These are phyloP conservation scores for Leptographium radiaticola DNA, from an alignment of 2,329 filamentous ascomycete species.

Conservation along the genomic window DNA sequence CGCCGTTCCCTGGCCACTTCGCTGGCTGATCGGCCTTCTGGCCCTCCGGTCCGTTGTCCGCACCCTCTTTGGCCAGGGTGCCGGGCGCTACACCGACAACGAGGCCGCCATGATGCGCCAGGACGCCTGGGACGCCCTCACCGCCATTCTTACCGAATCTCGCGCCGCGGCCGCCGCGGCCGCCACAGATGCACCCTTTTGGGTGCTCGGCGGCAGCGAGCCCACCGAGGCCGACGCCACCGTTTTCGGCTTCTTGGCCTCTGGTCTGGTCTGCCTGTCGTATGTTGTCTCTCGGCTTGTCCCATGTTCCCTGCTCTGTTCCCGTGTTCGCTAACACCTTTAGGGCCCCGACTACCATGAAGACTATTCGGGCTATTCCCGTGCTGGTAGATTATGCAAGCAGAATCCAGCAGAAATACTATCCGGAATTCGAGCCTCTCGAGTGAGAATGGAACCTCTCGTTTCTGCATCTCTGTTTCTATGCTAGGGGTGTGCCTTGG, in stretches of 20 bases:
- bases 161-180: slow-evolving; percentile 10
- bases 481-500: too few species aligned
- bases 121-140: slow-evolving; percentile 42
- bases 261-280: slow-evolving; percentile 38
- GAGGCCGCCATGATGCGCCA: slow-evolving; percentile 31
- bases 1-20: slow-evolving; percentile 36
- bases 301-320: too few species aligned
- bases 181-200: slow-evolving; percentile 30
- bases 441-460: too few species aligned
- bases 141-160: slow-evolving; percentile 28
- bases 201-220: slow-evolving; percentile 37
- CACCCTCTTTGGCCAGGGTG: slow-evolving; percentile 44
- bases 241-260: slow-evolving; percentile 44
- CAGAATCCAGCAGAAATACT: slow-evolving; percentile 42
- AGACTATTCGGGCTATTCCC: slow-evolving; percentile 31
- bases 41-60: slow-evolving; percentile 27
- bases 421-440: slow-evolving; percentile 15
- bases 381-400: slow-evolving; percentile 40
- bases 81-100: slow-evolving; percentile 32
- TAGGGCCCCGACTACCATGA: slow-evolving; percentile 27
- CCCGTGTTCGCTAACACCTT: too few species aligned
- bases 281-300: slow-evolving; percentile 22
- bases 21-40: slow-evolving; percentile 35
- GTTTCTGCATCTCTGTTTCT: too few species aligned
- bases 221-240: slow-evolving; percentile 45